Conservation (phyloP, 768 basidiomycete genomes). For the Lactifluus rugatus region DNA sequence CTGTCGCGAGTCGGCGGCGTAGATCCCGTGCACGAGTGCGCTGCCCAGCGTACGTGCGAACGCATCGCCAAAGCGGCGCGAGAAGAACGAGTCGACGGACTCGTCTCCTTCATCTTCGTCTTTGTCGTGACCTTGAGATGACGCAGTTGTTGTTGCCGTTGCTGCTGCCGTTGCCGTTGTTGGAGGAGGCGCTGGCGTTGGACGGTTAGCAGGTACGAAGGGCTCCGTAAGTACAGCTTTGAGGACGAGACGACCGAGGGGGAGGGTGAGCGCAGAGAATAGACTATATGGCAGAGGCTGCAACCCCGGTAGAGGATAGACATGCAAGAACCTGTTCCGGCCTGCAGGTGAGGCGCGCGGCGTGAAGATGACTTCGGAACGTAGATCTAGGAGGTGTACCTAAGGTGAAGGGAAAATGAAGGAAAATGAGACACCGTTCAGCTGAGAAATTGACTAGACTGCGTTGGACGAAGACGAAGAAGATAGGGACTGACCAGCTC, state of each 20-base stretch:
- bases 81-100: slow-evolving; percentile 67
- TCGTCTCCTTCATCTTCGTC: slow-evolving; percentile 44
- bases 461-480: too few species aligned
- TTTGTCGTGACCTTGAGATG: not conserved
- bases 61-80: slow-evolving; percentile 58
- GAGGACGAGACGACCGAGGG: slow-evolving; percentile 38
- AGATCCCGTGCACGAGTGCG: slow-evolving; percentile 86
- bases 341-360: slow-evolving; percentile 63
- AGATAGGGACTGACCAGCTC: slow-evolving; percentile 55
- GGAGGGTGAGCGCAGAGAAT: slow-evolving; percentile 29
- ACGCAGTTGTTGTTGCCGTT: not conserved
- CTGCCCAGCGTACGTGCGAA: slow-evolving; percentile 68
- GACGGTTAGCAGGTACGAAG: slow-evolving; percentile 27
- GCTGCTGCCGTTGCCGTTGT: not conserved
- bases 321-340: slow-evolving; percentile 61
- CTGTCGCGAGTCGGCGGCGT: slow-evolving; percentile 71
- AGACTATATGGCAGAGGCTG: slow-evolving; percentile 37
- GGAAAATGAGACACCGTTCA: too few species aligned
- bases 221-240: slow-evolving; percentile 50
- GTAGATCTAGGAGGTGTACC: slow-evolving; percentile 68
- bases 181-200: not conserved
- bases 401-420: slow-evolving; percentile 24
- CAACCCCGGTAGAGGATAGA: slow-evolving; percentile 45
- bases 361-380: slow-evolving; percentile 53
- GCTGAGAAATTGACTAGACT: too few species aligned